phyloP scores from a whole-genome alignment of 2,329 filamentous ascomycete genomes.

The Fusarium praegraminearum region DNA sequence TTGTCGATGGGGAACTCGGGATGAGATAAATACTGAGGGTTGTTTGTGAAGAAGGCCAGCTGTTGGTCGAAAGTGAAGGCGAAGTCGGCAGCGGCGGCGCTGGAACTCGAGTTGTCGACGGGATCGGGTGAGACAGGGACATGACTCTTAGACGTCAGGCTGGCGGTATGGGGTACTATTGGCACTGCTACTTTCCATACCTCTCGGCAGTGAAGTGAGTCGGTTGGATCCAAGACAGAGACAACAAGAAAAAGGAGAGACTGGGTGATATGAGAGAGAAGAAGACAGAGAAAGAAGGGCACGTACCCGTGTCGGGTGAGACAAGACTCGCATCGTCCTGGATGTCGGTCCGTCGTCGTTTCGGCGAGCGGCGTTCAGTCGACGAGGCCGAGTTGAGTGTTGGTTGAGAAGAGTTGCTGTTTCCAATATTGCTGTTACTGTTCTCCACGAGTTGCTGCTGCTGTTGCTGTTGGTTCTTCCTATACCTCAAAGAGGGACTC shows the following conservation, averaged over 20 bases:
- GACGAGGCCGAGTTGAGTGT: conserved; percentile 24
- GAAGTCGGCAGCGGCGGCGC: conserved; percentile 51
- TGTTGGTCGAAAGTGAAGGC: conserved; percentile 53
- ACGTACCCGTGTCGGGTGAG: conserved; percentile 54
- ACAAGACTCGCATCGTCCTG: conserved; percentile 49
- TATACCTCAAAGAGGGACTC: conserved; percentile 57
- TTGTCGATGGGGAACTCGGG: conserved; percentile 31
- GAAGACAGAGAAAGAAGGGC: conserved; percentile 20
- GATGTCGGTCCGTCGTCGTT: conserved; percentile 53
- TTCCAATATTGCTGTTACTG: conserved; percentile 30
- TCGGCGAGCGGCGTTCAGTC: conserved; percentile 52
- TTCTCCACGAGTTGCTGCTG: conserved; percentile 23
- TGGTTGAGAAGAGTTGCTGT: conserved; percentile 6
- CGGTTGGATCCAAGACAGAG: conserved; percentile 35
- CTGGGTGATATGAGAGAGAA: background rate
- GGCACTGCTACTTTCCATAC: conserved; percentile 45
- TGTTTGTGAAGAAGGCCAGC: conserved; percentile 47
- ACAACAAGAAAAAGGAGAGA: background rate
- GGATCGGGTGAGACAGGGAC: conserved; percentile 48
- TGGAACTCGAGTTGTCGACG: conserved; percentile 41
- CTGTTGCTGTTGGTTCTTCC: conserved; percentile 50
- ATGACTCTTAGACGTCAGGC: conserved; percentile 44
- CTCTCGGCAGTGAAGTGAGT: conserved; percentile 40
- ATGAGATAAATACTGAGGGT: conserved; percentile 49
- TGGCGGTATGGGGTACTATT: conserved; percentile 46